Evolutionary conservation across 495 filamentous ascomycete species (phyloP).

Genomic region (Mytilinidion resinicola): DNA sequence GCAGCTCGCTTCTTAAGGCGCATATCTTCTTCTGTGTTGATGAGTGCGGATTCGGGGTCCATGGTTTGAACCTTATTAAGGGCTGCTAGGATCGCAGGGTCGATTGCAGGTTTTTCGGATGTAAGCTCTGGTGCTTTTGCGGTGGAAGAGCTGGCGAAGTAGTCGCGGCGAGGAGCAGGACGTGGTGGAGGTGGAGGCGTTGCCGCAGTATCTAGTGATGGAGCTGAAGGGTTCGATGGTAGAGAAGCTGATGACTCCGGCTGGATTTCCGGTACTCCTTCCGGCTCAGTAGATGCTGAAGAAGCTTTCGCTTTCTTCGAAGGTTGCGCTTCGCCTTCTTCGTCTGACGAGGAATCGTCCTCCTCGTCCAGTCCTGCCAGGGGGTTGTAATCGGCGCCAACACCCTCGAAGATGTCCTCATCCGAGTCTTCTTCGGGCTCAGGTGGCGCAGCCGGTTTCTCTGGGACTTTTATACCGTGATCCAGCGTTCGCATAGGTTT

Average conservation of each 20-base stretch:
- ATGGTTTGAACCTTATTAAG: slow-evolving; percentile 77
- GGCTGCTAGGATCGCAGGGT: slow-evolving; percentile 76
- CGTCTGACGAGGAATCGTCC: slow-evolving; percentile 40
- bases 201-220: slow-evolving; percentile 31
- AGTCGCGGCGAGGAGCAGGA: slow-evolving; percentile 39
- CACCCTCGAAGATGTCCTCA: slow-evolving; percentile 79
- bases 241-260: not conserved
- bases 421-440: slow-evolving; percentile 48
- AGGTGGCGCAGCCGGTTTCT: slow-evolving; percentile 35
- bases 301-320: slow-evolving; percentile 7
- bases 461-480: slow-evolving; percentile 65
- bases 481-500: slow-evolving; percentile 54
- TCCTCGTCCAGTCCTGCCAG: slow-evolving; percentile 62
- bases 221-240: not conserved
- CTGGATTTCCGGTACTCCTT: not conserved
- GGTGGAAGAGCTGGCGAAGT: slow-evolving; percentile 49
- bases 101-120: slow-evolving; percentile 49
- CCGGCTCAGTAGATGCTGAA: slow-evolving; percentile 9
- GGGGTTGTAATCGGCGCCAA: slow-evolving; percentile 81
- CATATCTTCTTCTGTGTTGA: slow-evolving; percentile 42
- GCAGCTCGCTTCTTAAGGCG: slow-evolving; percentile 53
- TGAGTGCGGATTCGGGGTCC: slow-evolving; percentile 43
- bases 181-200: slow-evolving; percentile 37
- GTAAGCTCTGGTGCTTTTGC: slow-evolving; percentile 28
- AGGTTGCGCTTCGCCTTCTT: slow-evolving; percentile 24